These are phyloP conservation scores for Talaromyces trachyspermus DNA, from an alignment of 495 filamentous ascomycete species.

Conservation along the genomic window DNA sequence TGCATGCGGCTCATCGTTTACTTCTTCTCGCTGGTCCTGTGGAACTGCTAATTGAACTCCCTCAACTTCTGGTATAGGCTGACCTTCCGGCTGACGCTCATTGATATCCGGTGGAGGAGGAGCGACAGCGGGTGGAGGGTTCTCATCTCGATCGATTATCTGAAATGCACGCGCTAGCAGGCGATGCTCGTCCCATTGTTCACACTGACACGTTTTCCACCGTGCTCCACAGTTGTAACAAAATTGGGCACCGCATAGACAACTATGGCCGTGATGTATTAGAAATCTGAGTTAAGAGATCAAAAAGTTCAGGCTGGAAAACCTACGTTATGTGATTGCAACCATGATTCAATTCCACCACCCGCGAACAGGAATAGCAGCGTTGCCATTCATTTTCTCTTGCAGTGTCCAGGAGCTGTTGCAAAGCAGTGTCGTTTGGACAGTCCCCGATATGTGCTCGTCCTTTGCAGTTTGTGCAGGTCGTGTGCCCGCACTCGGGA, in stretches of 20 bases:
- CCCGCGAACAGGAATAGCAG: conserved; percentile 27
- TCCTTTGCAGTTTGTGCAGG: conserved; percentile 43
- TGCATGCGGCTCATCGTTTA: background rate
- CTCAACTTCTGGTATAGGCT: no score
- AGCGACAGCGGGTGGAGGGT: conserved; percentile 5
- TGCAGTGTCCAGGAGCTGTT: conserved; percentile 28
- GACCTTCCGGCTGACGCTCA: no score
- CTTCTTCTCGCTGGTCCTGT: no score
- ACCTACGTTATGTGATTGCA: no score
- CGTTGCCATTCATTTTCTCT: conserved; percentile 32
- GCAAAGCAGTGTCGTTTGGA: conserved; percentile 25
- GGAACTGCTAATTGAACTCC: no score
- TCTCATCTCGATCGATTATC: conserved; percentile 22
- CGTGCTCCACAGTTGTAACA: conserved; percentile 47
- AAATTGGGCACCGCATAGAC: conserved; percentile 46
- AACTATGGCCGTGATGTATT: no score
- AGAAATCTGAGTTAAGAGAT: no score
- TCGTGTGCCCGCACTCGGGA: conserved; percentile 24
- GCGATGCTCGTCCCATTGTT: conserved; percentile 30
- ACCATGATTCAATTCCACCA: conserved; percentile 36
- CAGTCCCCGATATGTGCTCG: conserved; percentile 34
- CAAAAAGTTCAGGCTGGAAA: no score
- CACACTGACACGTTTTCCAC: conserved; percentile 47
- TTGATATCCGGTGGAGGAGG: background rate
- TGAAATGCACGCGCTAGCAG: conserved; percentile 26